Conservation (phyloP, 78 protist genomes). For the Fonticula alba region DNA sequence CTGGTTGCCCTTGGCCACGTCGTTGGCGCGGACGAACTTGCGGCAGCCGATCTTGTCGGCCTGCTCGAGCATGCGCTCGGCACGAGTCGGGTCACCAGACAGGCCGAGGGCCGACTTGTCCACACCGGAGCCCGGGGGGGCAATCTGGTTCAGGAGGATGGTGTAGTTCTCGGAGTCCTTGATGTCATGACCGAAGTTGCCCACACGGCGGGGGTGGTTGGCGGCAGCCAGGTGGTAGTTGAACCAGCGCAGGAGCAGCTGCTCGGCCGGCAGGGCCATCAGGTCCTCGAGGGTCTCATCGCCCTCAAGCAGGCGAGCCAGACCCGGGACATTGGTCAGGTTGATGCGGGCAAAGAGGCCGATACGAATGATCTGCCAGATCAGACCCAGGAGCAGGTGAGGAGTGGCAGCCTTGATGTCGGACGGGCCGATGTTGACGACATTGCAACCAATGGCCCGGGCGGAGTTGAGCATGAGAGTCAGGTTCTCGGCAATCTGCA, state of each 20-base stretch:
- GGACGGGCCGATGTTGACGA: slow-evolving; percentile 67
- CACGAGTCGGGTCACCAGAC: slow-evolving; percentile 27
- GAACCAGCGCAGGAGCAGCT: slow-evolving; percentile 79
- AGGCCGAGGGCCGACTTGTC: slow-evolving; percentile 22
- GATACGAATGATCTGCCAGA: slow-evolving; percentile 87
- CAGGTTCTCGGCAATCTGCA: slow-evolving; percentile 50
- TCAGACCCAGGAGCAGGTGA: slow-evolving; percentile 70
- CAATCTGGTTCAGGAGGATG: slow-evolving; percentile 63
- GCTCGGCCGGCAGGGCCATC: slow-evolving; percentile 63
- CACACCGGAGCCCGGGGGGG: slow-evolving; percentile 22
- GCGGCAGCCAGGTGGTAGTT: slow-evolving; percentile 78
- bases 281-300: slow-evolving; percentile 76
- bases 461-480: slow-evolving; percentile 67
- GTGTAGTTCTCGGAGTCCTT: slow-evolving; percentile 59
- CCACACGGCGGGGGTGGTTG: slow-evolving; percentile 50
- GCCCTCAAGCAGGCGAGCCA: slow-evolving; percentile 58
- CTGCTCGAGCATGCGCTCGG: slow-evolving; percentile 42
- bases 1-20: slow-evolving; percentile 58
- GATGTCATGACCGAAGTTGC: slow-evolving; percentile 66
- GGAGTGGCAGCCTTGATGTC: slow-evolving; percentile 53
- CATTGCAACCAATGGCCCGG: slow-evolving; percentile 67
- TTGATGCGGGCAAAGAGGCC: slow-evolving; percentile 60
- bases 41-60: slow-evolving; percentile 71
- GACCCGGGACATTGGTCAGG: slow-evolving; percentile 65
- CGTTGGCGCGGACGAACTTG: slow-evolving; percentile 49